phyloP scores from a whole-genome alignment of 306 rosid genomes.

The Trifolium fragiferum region DNA sequence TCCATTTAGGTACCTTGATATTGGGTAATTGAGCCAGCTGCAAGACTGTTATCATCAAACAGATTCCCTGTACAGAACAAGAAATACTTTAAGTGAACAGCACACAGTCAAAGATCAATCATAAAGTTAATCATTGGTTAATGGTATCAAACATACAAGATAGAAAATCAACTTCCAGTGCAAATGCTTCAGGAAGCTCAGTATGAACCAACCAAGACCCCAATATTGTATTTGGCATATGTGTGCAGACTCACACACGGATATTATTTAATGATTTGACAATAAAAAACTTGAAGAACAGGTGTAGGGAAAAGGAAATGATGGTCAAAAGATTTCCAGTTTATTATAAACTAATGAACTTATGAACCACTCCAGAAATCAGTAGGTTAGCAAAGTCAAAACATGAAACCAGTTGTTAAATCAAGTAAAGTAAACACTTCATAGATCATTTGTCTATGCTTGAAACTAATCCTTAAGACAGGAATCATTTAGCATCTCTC shows the following conservation, averaged over 20 bases:
- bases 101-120: constrained; percentile 35
- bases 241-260: not conserved
- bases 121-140: constrained; percentile 27
- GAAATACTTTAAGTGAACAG: constrained; percentile 35
- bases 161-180: constrained; percentile 29
- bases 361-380: constrained; percentile 2
- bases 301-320: constrained; percentile 4
- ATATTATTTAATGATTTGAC: constrained; percentile 26
- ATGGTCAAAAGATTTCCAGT: constrained; percentile 13
- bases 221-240: constrained; percentile 19
- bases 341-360: constrained; percentile 22
- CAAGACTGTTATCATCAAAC: constrained; percentile 94
- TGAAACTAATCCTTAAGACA: too few species aligned
- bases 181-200: constrained; percentile 31
- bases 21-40: constrained; percentile 92
- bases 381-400: constrained; percentile 16
- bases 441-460: not conserved
- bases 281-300: constrained; percentile 21
- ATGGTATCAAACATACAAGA: constrained; percentile 25
- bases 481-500: too few species aligned
- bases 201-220: constrained; percentile 36
- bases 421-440: not conserved
- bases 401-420: constrained; percentile 26
- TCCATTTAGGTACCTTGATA: constrained; percentile 71
- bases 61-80: constrained; percentile 79